Base-by-base conservation (phyloP, 441 rosid genomes). In the Euphorbia corollata region DNA sequence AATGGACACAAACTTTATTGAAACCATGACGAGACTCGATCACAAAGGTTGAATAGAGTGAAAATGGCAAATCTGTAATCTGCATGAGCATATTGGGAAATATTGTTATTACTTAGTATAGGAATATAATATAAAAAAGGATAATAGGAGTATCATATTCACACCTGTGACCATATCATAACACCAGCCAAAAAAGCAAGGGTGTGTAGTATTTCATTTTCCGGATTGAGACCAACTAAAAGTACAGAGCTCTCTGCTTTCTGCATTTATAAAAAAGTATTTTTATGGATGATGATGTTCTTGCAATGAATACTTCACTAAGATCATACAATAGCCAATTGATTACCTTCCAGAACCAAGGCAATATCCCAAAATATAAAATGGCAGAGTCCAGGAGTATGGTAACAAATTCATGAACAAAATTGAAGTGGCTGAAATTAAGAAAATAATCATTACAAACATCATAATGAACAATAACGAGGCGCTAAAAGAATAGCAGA, bases 311-410 rank as follows among this genome's bases (percentile, higher is more conserved):
- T 55, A 22, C 45, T 11, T 67, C 68, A 75, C 36, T 61, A 43
- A 60, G 61, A 72, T 32, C 34, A 59, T 39, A 45, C 0, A 39
- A 48, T 20, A 73, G 32, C 47, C 48, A 67, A 22, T 16, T 11
- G 75, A 77, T 72, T 73, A 89, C 97, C 94, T 88, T 91, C 99
- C 97, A 94, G 70, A 91, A 84, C 99, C 96, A 91, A 71, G 97
- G 97, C 79, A 94, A 77, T 72, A 91, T 70, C 61, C 96, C 93
- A 64, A 83, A 89, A 81, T 85, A 86, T 81, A 94, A 83, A 78
- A 94, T 91, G 20, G 96, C 89, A 34, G 97, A 89, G 77, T 94
- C 96, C 91, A 91, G 79, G 75, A 87, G 78, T 64, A 87, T 89
- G 38, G 96, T 83, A 74, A 87, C 96, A 74, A 87, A 86, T 75